These are phyloP conservation scores for Penicillium psychrofluorescens DNA, from an alignment of 495 filamentous ascomycete species.

Conservation along the genomic window DNA sequence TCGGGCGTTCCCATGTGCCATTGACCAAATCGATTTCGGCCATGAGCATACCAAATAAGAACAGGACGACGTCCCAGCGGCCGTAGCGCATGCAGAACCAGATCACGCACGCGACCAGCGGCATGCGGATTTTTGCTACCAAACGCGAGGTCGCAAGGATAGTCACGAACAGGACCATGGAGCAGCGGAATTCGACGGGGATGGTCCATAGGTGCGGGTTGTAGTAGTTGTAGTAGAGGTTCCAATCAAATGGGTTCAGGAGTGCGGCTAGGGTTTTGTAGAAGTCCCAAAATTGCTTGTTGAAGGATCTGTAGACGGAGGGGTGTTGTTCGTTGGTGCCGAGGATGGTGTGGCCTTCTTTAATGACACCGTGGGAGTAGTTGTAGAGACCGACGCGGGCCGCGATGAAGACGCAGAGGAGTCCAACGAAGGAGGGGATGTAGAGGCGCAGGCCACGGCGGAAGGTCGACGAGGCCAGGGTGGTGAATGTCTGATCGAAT, in stretches of 20 bases:
- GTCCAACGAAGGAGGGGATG: slow-evolving; percentile 50
- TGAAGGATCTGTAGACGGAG: slow-evolving; percentile 35
- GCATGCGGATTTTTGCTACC: slow-evolving; percentile 36
- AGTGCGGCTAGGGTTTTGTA: slow-evolving; percentile 40
- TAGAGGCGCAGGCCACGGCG: slow-evolving; percentile 58
- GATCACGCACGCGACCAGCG: slow-evolving; percentile 35
- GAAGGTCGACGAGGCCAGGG: slow-evolving; percentile 55
- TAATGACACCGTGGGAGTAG: slow-evolving; percentile 31
- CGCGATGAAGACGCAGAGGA: slow-evolving; percentile 47
- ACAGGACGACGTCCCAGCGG: slow-evolving; percentile 54
- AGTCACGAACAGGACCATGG: slow-evolving; percentile 56
- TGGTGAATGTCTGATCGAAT: slow-evolving; percentile 39
- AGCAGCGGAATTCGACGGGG: slow-evolving; percentile 61
- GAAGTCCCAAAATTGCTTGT: slow-evolving; percentile 42
- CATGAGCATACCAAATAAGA: slow-evolving; percentile 51
- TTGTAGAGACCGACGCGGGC: slow-evolving; percentile 45
- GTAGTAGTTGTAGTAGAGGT: slow-evolving; percentile 47
- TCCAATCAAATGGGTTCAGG: slow-evolving; percentile 48
- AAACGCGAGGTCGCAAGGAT: slow-evolving; percentile 50
- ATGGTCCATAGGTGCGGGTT: slow-evolving; percentile 69
- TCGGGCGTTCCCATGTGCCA: slow-evolving; percentile 29
- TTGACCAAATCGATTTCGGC: slow-evolving; percentile 51
- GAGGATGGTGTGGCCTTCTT: slow-evolving; percentile 33
- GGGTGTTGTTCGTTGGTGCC: slow-evolving; percentile 43
- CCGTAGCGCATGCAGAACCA: slow-evolving; percentile 51